Conservation (phyloP, 1,139 yeast species). For the Suhomyces bribrorum region DNA sequence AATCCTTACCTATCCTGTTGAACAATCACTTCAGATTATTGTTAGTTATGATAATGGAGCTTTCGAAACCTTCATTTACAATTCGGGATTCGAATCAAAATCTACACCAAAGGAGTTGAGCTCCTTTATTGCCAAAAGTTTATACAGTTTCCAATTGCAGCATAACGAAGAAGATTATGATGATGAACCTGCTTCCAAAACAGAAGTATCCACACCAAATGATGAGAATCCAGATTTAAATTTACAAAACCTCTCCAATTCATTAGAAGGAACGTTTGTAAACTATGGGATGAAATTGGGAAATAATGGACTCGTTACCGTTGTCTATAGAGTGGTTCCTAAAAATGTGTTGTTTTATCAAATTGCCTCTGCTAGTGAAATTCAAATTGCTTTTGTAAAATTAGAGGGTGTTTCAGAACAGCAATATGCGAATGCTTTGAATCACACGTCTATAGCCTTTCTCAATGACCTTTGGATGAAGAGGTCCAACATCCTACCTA, state of each 20-base stretch:
- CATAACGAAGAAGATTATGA: slow-evolving; percentile 23
- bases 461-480: slow-evolving; percentile 23
- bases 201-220: slow-evolving; percentile 4
- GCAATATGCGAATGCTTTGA: not conserved
- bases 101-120: slow-evolving; percentile 14
- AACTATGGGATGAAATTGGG: slow-evolving; percentile 27
- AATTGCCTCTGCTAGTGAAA: slow-evolving; percentile 29
- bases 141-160: slow-evolving; percentile 32
- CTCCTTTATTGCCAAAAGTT: slow-evolving; percentile 22
- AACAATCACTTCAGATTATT: slow-evolving; percentile 7
- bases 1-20: not conserved
- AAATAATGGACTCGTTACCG: slow-evolving; percentile 25
- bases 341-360: slow-evolving; percentile 33
- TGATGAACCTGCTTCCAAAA: slow-evolving; percentile 8
- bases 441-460: slow-evolving; percentile 16
- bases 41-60: slow-evolving; percentile 33
- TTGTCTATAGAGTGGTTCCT: slow-evolving; percentile 31
- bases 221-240: slow-evolving; percentile 13
- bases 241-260: slow-evolving; percentile 22
- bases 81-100: not conserved
- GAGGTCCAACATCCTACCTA: slow-evolving; percentile 24
- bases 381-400: slow-evolving; percentile 21
- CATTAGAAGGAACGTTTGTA: slow-evolving; percentile 31
- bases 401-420: slow-evolving; percentile 8
- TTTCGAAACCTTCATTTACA: slow-evolving; percentile 21